These are phyloP conservation scores for Lactarius hatsudake DNA, from an alignment of 768 basidiomycete species.

Conservation along the genomic window DNA sequence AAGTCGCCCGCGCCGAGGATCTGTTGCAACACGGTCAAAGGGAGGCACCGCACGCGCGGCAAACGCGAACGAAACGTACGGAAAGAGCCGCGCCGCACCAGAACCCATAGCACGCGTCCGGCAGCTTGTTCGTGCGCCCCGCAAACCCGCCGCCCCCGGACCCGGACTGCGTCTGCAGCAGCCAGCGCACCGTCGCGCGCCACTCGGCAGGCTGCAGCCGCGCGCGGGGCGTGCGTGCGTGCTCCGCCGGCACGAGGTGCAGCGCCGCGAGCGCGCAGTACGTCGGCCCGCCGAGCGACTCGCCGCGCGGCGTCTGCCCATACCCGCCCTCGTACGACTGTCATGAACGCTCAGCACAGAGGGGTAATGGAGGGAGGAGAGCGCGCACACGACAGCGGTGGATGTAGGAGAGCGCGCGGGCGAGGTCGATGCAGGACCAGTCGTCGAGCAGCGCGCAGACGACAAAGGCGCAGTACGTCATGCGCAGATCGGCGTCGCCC, in stretches of 20 bases:
- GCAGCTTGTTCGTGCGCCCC: constrained; percentile 82
- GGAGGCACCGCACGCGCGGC: no score
- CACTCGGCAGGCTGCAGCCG: constrained; percentile 41
- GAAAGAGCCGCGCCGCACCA: constrained; percentile 85
- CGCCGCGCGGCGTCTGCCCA: constrained; percentile 74
- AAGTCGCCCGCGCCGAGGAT: constrained; percentile 62
- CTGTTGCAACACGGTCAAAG: constrained; percentile 37
- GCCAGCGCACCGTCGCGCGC: constrained; percentile 67
- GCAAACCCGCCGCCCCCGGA: constrained; percentile 68
- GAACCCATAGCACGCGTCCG: constrained; percentile 95
- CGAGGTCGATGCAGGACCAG: constrained; percentile 70
- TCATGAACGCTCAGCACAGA: neutral
- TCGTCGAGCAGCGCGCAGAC: constrained; percentile 76
- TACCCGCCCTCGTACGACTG: constrained; percentile 94
- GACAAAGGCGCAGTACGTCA: constrained; percentile 84
- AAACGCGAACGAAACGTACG: constrained; percentile 39
- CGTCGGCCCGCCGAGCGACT: constrained; percentile 95
- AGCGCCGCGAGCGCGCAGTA: constrained; percentile 87
- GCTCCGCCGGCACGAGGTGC: constrained; percentile 38
- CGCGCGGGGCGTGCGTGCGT: no score
- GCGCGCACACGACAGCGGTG: constrained; percentile 63
- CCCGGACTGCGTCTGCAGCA: constrained; percentile 66
- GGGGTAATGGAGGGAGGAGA: neutral
- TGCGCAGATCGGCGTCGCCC: constrained; percentile 76
- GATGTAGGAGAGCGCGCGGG: constrained; percentile 61